Evolutionary conservation across 805 yeast genomes (phyloP).

Genomic region (Teunomyces panamensis): DNA sequence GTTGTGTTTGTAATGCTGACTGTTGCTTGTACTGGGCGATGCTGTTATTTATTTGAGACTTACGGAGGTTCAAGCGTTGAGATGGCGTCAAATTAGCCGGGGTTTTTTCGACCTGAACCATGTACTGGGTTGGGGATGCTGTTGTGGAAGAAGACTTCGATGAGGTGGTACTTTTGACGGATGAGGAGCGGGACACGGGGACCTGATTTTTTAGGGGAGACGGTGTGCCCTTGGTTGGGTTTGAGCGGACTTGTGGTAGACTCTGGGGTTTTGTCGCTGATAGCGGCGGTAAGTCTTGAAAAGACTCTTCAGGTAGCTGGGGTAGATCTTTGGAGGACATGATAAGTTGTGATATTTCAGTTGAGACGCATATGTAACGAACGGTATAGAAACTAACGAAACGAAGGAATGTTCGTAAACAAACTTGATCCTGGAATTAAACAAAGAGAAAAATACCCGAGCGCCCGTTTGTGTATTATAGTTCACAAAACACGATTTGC

Average conservation of each 20-base stretch:
- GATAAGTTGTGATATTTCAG: neutral
- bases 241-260: neutral
- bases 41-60: slow-evolving; percentile 21
- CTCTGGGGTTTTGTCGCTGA: neutral
- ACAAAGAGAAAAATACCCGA: neutral
- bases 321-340: slow-evolving; percentile 6
- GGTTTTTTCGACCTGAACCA: slow-evolving; percentile 20
- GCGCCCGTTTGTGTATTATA: neutral
- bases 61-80: slow-evolving; percentile 27
- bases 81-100: slow-evolving; percentile 28
- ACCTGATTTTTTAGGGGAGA: slow-evolving; percentile 16
- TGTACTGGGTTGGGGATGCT: slow-evolving; percentile 10
- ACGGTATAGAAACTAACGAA: neutral
- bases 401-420: neutral
- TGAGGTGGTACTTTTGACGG: slow-evolving; percentile 13
- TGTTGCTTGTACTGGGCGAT: slow-evolving; percentile 17
- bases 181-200: slow-evolving; percentile 14
- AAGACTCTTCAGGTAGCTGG: slow-evolving; percentile 1
- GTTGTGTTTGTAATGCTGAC: slow-evolving; percentile 1
- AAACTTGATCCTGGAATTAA: neutral
- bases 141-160: slow-evolving; percentile 1
- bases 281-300: neutral
- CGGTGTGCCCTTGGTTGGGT: slow-evolving; percentile 6
- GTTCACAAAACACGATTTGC: neutral
- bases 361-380: neutral